A percentile compares a stretch with the other conserved stretches of the same genome.
Evolutionary conservation across 1,284 basidiomycete genomes (phyloP).

Genomic region (Apiotrichum sp.): DNA sequence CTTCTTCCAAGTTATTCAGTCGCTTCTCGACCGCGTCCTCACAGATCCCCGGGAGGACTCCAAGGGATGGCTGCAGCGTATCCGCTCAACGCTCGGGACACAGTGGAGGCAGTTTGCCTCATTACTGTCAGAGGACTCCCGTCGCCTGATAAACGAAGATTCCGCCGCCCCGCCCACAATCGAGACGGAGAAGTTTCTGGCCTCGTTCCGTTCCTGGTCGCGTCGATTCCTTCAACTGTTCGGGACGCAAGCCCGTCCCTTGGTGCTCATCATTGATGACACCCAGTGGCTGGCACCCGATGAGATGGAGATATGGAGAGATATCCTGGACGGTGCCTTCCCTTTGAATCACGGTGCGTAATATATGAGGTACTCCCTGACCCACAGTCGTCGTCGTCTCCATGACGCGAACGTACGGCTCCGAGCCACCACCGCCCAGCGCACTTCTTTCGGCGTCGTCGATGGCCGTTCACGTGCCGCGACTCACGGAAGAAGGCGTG

Average conservation of each 20-base stretch:
- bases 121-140: conserved; percentile 27
- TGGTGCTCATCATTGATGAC: conserved; percentile 41
- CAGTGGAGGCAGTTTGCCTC: conserved; percentile 31
- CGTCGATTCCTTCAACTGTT: conserved; percentile 37
- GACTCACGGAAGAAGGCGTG: conserved; percentile 25
- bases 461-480: conserved; percentile 12
- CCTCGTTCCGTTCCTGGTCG: conserved; percentile 28
- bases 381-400: conserved; percentile 24
- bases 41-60: conserved; percentile 36
- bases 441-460: conserved; percentile 6
- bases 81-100: conserved; percentile 22
- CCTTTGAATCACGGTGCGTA: neutral
- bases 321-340: neutral
- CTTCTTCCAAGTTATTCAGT: conserved; percentile 38
- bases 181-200: conserved; percentile 27
- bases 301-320: conserved; percentile 25
- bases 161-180: conserved; percentile 4
- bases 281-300: conserved; percentile 37
- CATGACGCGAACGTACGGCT: conserved; percentile 6
- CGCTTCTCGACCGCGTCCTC: conserved; percentile 34
- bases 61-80: conserved; percentile 26
- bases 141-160: conserved; percentile 22
- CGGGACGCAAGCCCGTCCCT: conserved; percentile 27
- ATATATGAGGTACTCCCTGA: neutral
- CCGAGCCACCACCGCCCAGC: neutral